These are phyloP conservation scores for Euphorbia pulcherrima DNA, from an alignment of 345 rosid genomes.

Conservation along the genomic window DNA sequence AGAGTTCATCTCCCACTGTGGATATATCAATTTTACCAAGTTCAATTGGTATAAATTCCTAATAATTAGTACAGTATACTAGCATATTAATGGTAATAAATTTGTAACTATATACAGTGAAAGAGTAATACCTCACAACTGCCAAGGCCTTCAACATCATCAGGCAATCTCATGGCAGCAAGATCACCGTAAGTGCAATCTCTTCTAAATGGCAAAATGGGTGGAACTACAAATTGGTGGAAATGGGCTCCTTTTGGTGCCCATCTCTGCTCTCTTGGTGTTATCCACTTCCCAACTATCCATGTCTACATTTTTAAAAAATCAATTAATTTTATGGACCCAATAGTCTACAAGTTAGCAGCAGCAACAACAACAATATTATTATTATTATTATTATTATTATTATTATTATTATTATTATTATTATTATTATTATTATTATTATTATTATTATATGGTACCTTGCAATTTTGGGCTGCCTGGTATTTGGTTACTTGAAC, in stretches of 20 bases:
- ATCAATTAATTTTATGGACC: too few species aligned
- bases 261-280: slow-evolving; percentile 86
- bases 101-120: too few species aligned
- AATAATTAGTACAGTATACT: too few species aligned
- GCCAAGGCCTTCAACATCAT: slow-evolving; percentile 85
- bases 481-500: slow-evolving; percentile 95
- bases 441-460: slow-evolving; percentile 19
- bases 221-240: slow-evolving; percentile 98
- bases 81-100: too few species aligned
- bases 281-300: slow-evolving; percentile 98
- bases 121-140: slow-evolving; percentile 67
- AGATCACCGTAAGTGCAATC: slow-evolving; percentile 91
- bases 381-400: too few species aligned
- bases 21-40: too few species aligned
- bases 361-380: too few species aligned
- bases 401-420: too few species aligned
- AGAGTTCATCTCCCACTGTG: too few species aligned
- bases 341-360: too few species aligned
- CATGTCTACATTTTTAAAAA: slow-evolving; percentile 54
- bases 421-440: too few species aligned
- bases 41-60: too few species aligned
- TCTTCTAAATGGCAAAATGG: slow-evolving; percentile 61
- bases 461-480: slow-evolving; percentile 87
- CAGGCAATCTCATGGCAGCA: slow-evolving; percentile 95
- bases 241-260: slow-evolving; percentile 90